Evolutionary conservation across 2,329 filamentous ascomycete species (phyloP).

Genomic region (Parafenestella ontariensis): DNA sequence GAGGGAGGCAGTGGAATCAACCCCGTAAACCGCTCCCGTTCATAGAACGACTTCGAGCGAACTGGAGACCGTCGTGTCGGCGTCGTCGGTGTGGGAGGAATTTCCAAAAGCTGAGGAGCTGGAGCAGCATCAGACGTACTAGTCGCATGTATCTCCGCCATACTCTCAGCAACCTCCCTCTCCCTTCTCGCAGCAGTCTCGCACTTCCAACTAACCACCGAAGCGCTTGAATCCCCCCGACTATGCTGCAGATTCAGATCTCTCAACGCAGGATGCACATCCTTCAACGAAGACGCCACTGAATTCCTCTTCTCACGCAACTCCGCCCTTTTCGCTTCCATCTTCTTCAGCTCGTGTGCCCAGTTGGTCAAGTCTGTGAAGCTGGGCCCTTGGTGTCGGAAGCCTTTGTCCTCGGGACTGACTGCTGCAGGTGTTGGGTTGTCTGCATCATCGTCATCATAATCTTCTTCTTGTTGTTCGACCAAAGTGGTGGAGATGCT

Average conservation of each 20-base stretch:
- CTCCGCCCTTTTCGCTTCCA: constrained; percentile 5
- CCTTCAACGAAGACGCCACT: not conserved
- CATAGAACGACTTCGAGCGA: not conserved
- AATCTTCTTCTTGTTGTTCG: not conserved
- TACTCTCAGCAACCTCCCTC: not conserved
- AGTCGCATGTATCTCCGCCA: not conserved
- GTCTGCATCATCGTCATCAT: not conserved
- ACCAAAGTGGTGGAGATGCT: not conserved
- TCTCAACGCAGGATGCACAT: not conserved
- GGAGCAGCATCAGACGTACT: not conserved
- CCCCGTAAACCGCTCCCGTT: not conserved
- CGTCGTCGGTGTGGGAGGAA: not conserved
- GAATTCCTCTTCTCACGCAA: not conserved
- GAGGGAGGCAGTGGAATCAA: not conserved
- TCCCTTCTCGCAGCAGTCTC: not conserved
- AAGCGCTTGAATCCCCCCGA: not conserved
- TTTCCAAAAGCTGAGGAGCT: not conserved
- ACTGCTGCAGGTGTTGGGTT: not conserved
- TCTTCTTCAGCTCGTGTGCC: constrained; percentile 12
- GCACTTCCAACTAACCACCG: not conserved
- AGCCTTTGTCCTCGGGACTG: constrained; percentile 12
- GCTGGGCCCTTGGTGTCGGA: constrained; percentile 8
- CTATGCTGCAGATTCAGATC: not conserved
- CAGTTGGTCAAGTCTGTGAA: constrained; percentile 6
- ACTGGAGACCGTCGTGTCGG: not conserved